Evolutionary conservation across 768 basidiomycete species (phyloP).

Genomic region (Russula ochroleuca): DNA sequence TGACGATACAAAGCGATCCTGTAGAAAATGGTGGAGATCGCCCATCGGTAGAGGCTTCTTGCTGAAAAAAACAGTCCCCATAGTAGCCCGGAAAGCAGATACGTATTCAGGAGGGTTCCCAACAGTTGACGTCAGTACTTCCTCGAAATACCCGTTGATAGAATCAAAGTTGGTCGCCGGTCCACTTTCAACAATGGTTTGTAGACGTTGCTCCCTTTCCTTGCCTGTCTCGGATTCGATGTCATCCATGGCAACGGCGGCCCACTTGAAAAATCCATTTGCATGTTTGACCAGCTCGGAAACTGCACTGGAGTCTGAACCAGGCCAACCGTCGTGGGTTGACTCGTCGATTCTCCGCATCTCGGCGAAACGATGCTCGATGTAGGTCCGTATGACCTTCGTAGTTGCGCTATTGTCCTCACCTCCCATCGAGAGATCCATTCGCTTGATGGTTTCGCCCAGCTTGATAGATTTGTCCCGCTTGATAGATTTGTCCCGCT

Average conservation of each 20-base stretch:
- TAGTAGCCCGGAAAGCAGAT: not conserved
- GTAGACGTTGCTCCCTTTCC: not conserved
- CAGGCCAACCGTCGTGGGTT: conserved; percentile 12
- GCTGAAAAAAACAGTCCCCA: no score
- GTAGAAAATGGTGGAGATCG: no score
- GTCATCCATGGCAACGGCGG: conserved; percentile 5
- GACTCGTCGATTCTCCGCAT: conserved; percentile 9
- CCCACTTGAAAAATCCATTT: conserved; percentile 20
- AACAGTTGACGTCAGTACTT: not conserved
- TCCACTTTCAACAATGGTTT: conserved; percentile 2
- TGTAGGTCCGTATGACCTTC: no score
- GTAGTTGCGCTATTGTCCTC: no score
- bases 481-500: no score
- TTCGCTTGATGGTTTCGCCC: no score
- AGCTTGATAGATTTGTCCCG: no score
- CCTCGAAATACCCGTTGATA: conserved; percentile 5
- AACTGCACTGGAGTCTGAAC: not conserved
- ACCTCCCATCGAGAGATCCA: no score
- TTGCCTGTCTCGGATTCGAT: conserved; percentile 1
- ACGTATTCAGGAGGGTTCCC: not conserved
- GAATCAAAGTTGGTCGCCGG: conserved; percentile 2
- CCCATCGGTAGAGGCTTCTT: no score
- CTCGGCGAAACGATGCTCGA: conserved; percentile 13
- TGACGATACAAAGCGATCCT: no score
- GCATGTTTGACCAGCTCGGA: conserved; percentile 2